Evolutionary conservation across 2,329 filamentous ascomycete species (phyloP).

Genomic region (Orbilia blumenaviensis): DNA sequence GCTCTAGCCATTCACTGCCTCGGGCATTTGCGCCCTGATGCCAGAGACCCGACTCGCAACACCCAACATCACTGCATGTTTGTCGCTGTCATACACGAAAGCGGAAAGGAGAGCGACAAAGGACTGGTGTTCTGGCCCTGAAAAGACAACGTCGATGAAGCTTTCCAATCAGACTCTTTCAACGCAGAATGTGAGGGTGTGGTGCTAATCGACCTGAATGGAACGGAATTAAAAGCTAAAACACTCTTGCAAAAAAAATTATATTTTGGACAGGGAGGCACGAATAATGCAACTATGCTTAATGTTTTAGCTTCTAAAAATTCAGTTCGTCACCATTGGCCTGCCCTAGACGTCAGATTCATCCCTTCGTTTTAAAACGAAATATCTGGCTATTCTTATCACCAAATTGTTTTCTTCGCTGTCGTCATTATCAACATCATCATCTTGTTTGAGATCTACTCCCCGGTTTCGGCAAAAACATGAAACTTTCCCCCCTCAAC

Average conservation of each 20-base stretch:
- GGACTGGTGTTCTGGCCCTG: constrained; percentile 19
- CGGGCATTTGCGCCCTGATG: constrained; percentile 18
- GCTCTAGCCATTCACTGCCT: constrained; percentile 6
- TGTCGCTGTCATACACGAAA: constrained; percentile 25
- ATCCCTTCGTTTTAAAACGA: constrained; percentile 31
- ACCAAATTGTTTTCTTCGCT: constrained; percentile 17
- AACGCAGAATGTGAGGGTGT: constrained; percentile 21
- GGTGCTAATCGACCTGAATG: constrained; percentile 25
- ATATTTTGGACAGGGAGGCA: constrained; percentile 1
- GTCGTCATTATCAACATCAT: constrained; percentile 15
- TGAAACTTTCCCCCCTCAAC: constrained; percentile 22
- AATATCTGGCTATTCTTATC: constrained; percentile 26
- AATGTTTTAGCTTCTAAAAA: constrained; percentile 14
- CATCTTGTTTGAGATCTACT: constrained; percentile 34
- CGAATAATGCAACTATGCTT: neutral
- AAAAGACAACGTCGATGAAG: constrained; percentile 19
- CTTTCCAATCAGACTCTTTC: constrained; percentile 39
- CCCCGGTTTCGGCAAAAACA: constrained; percentile 37
- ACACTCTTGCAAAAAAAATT: constrained; percentile 23
- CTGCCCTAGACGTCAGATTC: constrained; percentile 1
- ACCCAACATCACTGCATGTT: constrained; percentile 19
- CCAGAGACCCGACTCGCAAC: constrained; percentile 41
- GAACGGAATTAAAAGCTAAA: constrained; percentile 20
- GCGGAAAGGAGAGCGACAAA: constrained; percentile 24
- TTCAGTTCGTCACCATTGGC: constrained; percentile 18